Evolutionary conservation across 805 yeast genomes (phyloP).

Genomic region (Cyberlindnera maritima): DNA sequence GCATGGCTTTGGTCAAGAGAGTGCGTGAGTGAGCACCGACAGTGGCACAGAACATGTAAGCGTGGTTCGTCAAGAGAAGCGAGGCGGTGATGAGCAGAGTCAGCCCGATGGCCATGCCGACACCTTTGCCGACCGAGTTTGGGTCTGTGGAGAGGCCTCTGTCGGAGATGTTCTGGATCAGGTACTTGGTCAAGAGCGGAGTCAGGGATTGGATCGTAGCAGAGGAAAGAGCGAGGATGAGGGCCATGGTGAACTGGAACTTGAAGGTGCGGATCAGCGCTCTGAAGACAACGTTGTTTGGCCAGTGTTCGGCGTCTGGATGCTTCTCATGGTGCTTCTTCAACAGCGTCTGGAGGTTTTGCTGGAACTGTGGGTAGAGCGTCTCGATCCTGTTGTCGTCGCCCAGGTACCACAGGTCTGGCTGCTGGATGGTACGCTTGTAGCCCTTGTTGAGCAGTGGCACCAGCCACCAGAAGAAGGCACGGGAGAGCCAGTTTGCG

Average conservation of each 20-base stretch:
- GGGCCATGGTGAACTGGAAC: neutral
- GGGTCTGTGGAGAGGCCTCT: neutral
- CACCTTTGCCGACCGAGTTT: slow-evolving; percentile 38
- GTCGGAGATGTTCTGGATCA: slow-evolving; percentile 33
- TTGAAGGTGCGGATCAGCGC: slow-evolving; percentile 27
- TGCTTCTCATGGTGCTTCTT: slow-evolving; percentile 10
- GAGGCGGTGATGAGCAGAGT: slow-evolving; percentile 35
- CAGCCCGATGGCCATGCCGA: slow-evolving; percentile 73
- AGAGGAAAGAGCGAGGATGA: neutral
- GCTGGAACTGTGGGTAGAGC: slow-evolving; percentile 34
- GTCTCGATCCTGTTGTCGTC: slow-evolving; percentile 38
- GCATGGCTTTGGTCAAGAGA: slow-evolving; percentile 62
- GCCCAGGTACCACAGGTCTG: slow-evolving; percentile 51
- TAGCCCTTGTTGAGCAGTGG: slow-evolving; percentile 65
- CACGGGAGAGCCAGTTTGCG: slow-evolving; percentile 33
- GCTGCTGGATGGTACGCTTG: slow-evolving; percentile 60
- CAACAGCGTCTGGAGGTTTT: slow-evolving; percentile 26
- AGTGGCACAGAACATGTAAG: slow-evolving; percentile 62
- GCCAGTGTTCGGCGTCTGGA: slow-evolving; percentile 27
- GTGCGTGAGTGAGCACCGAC: slow-evolving; percentile 53
- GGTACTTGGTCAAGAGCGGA: slow-evolving; percentile 48
- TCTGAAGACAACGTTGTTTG: slow-evolving; percentile 27
- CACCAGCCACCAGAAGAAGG: slow-evolving; percentile 61
- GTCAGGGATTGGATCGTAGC: slow-evolving; percentile 24
- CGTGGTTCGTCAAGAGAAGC: slow-evolving; percentile 35